Evolutionary conservation across 2,329 filamentous ascomycete genomes (phyloP).

Genomic region (Chaetomium strumarium): DNA sequence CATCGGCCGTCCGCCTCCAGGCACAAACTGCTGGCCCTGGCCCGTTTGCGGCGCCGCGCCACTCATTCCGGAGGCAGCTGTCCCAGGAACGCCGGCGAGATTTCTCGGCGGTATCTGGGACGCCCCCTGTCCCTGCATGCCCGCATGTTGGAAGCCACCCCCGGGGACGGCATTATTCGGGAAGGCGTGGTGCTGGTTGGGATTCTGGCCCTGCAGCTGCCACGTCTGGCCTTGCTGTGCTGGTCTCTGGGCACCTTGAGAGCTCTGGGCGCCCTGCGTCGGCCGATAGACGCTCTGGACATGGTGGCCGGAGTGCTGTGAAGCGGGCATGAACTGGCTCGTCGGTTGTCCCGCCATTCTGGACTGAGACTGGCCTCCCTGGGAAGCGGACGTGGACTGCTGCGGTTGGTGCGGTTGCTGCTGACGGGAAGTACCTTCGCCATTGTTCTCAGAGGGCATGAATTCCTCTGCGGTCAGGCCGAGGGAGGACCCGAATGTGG

Average conservation of each 20-base stretch:
- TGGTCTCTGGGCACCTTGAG: constrained; percentile 5
- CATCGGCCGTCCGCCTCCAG: constrained; percentile 11
- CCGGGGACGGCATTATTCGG: not conserved
- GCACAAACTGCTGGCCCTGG: constrained; percentile 10
- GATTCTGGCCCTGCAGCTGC: constrained; percentile 18
- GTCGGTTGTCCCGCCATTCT: constrained; percentile 12
- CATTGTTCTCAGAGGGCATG: constrained; percentile 10
- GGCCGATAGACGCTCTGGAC: constrained; percentile 24
- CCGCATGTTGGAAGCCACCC: constrained; percentile 1
- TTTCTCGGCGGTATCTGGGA: constrained; percentile 9
- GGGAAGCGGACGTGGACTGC: not conserved
- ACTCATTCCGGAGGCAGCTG: constrained; percentile 11
- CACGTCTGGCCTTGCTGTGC: constrained; percentile 13
- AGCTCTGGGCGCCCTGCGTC: constrained; percentile 14
- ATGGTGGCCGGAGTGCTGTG: constrained; percentile 12
- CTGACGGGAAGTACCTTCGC: constrained; percentile 3
- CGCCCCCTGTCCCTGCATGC: not conserved
- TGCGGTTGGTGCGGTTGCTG: constrained; percentile 4
- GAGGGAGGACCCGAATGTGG: constrained; percentile 46
- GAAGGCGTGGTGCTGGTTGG: constrained; percentile 8
- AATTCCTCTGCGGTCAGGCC: constrained; percentile 24
- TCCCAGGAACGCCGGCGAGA: constrained; percentile 12
- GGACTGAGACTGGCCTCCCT: not conserved
- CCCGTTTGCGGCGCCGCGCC: constrained; percentile 7
- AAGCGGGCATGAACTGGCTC: constrained; percentile 15